Evolutionary conservation across 495 filamentous ascomycete species (phyloP).

Genomic region (Penicillium subrubescens): DNA sequence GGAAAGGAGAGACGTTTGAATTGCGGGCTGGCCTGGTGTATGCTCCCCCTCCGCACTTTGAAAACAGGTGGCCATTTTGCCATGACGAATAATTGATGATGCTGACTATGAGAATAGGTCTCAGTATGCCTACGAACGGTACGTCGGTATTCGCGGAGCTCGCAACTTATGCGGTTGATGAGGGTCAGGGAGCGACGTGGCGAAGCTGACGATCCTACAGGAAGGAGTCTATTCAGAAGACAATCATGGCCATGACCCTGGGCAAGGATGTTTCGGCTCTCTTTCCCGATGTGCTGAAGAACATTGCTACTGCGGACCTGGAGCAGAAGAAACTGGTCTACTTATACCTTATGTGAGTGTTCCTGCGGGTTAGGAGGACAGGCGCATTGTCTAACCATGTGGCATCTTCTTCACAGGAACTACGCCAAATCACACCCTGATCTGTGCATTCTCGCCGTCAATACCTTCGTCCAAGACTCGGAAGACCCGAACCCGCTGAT

Average conservation of each 20-base stretch:
- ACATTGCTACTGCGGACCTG: conserved; percentile 91
- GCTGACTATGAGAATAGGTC: conserved; percentile 55
- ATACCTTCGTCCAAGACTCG: conserved; percentile 98
- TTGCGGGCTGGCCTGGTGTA: conserved; percentile 91
- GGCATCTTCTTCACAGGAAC: conserved; percentile 64
- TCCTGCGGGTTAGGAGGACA: background rate
- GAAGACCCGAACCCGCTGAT: conserved; percentile 98
- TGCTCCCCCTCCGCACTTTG: conserved; percentile 26
- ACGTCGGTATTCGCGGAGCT: conserved; percentile 22
- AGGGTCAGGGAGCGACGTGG: conserved; percentile 7
- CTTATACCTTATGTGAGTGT: conserved; percentile 88
- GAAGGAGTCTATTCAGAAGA: conserved; percentile 99
- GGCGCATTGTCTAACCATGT: conserved; percentile 18
- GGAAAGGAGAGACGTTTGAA: conserved; percentile 98
- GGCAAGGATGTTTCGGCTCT: conserved; percentile 98
- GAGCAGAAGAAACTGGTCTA: conserved; percentile 99
- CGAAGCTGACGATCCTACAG: conserved; percentile 47
- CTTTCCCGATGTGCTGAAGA: conserved; percentile 98
- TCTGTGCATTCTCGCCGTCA: conserved; percentile 97
- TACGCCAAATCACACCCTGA: conserved; percentile 99
- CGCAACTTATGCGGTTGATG: background rate
- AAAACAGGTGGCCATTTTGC: conserved; percentile 16
- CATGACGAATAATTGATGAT: conserved; percentile 12
- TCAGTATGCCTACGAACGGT: conserved; percentile 97
- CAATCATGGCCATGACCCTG: conserved; percentile 99